phyloP scores from a whole-genome alignment of 108 stramenopile species.

The Skeletonema costatum region DNA sequence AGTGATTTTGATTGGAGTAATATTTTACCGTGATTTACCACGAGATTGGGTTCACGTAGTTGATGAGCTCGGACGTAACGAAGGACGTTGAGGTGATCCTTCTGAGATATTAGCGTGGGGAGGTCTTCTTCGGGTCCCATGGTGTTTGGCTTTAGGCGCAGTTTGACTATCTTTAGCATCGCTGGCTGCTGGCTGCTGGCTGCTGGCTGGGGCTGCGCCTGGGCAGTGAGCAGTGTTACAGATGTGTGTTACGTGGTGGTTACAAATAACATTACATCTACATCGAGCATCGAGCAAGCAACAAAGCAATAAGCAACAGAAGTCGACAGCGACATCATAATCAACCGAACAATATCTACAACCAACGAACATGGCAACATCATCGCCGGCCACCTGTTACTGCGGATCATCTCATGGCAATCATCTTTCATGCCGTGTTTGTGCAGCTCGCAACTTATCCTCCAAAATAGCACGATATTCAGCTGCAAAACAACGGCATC shows the following conservation, averaged over 20 bases:
- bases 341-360: neutral
- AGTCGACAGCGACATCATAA: too few relatives aligned
- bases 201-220: too few relatives aligned
- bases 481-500: constrained; percentile 8
- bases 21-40: constrained; percentile 57
- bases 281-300: too few relatives aligned
- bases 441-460: constrained; percentile 17
- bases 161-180: too few relatives aligned
- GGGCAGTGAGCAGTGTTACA: too few relatives aligned
- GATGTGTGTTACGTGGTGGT: too few relatives aligned
- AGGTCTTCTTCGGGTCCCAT: constrained; percentile 79
- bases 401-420: neutral
- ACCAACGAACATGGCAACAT: neutral
- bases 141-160: constrained; percentile 8
- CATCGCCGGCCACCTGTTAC: neutral
- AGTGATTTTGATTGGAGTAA: constrained; percentile 43
- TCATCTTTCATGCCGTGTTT: constrained; percentile 9
- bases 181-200: too few relatives aligned
- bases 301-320: too few relatives aligned
- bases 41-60: constrained; percentile 66
- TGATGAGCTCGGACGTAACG: constrained; percentile 79
- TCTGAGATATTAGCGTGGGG: constrained; percentile 54
- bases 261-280: too few relatives aligned
- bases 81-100: constrained; percentile 74
- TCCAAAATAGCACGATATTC: constrained; percentile 16